Conservation (phyloP, 2,329 filamentous ascomycete species). For the Hymenoscyphus fructigenus region DNA sequence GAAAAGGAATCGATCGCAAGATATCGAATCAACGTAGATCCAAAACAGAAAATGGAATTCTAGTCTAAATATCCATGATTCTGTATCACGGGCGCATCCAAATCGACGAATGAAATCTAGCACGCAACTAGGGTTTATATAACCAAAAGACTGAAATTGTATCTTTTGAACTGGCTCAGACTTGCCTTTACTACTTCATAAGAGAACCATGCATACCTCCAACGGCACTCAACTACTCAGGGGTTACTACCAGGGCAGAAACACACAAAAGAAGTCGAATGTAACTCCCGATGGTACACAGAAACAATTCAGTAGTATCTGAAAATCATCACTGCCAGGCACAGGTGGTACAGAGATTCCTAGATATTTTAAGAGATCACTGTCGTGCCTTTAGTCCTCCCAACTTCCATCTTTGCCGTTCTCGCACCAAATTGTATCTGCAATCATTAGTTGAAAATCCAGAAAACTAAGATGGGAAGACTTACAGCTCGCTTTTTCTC, state of each 20-base stretch:
- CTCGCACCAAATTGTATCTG: slow-evolving; percentile 81
- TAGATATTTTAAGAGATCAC: slow-evolving; percentile 45
- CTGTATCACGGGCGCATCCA: background rate
- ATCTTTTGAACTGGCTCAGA: slow-evolving; percentile 50
- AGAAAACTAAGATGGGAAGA: background rate
- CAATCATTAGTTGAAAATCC: background rate
- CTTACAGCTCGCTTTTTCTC: slow-evolving; percentile 91
- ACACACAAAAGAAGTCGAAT: slow-evolving; percentile 42
- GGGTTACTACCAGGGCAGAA: slow-evolving; percentile 45
- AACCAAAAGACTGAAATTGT: background rate
- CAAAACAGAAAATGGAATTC: background rate
- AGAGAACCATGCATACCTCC: slow-evolving; percentile 25
- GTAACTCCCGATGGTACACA: slow-evolving; percentile 34
- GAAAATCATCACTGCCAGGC: slow-evolving; percentile 63
- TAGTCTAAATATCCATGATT: background rate
- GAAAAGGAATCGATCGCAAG: too few relatives aligned
- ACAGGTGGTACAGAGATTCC: slow-evolving; percentile 15
- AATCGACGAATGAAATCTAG: background rate
- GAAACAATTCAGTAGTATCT: slow-evolving; percentile 72
- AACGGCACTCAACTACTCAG: slow-evolving; percentile 29
- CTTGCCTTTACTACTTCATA: slow-evolving; percentile 56
- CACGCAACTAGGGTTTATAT: background rate
- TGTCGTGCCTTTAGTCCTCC: slow-evolving; percentile 67
- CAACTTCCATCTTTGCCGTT: slow-evolving; percentile 78
- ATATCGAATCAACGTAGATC: background rate